phyloP scores from a whole-genome alignment of 495 filamentous ascomycete genomes.

The Hypoxylon subgilvum region DNA sequence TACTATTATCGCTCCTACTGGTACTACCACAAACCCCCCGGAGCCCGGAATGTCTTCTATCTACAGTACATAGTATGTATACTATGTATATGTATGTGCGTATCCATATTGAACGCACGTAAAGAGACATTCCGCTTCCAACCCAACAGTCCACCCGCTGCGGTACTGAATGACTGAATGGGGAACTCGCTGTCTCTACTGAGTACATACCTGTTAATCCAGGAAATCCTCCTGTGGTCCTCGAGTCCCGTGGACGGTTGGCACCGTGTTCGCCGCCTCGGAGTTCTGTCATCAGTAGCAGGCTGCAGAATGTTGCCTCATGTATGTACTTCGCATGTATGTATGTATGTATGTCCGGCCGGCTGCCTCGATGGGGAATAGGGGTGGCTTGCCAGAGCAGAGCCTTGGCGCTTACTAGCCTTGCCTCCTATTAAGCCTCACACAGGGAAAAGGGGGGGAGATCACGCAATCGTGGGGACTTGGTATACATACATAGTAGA shows the following conservation, averaged over 20 bases:
- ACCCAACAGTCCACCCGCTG: constrained; percentile 1
- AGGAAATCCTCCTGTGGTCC: too few relatives aligned
- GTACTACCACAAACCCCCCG: not conserved
- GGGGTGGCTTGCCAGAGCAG: constrained; percentile 12
- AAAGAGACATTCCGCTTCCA: constrained; percentile 23
- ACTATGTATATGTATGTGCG: constrained; percentile 5
- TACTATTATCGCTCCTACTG: not conserved
- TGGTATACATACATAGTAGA: too few relatives aligned
- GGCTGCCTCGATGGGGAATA: constrained; percentile 21
- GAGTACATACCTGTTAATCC: too few relatives aligned
- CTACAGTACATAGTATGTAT: too few relatives aligned
- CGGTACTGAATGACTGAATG: constrained; percentile 1
- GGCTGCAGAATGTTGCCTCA: constrained; percentile 2
- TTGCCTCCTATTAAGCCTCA: constrained; percentile 33
- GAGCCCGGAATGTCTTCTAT: constrained; percentile 8
- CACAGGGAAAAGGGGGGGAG: constrained; percentile 9
- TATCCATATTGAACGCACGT: constrained; percentile 21
- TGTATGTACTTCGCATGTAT: not conserved
- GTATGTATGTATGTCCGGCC: constrained; percentile 2
- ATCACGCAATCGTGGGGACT: constrained; percentile 32
- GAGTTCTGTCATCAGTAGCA: constrained; percentile 9
- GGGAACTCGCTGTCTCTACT: not conserved
- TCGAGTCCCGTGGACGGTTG: too few relatives aligned
- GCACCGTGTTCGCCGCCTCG: constrained; percentile 26
- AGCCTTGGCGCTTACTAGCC: constrained; percentile 36